Base-by-base conservation (phyloP, 352 stramenopile genomes). In the Phytophthora pini region DNA sequence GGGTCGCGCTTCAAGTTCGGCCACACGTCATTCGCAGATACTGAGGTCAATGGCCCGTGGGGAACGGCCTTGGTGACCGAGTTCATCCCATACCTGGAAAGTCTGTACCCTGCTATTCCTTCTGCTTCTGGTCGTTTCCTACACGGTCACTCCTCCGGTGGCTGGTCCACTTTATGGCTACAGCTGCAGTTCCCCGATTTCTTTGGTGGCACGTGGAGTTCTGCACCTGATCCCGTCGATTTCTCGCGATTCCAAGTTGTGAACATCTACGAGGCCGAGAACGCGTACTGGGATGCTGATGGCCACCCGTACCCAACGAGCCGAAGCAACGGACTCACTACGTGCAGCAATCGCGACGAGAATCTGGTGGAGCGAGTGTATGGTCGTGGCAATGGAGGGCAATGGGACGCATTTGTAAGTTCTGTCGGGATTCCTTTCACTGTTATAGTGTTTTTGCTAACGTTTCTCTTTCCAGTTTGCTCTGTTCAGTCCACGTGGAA, bases 331-430 rank as follows among this genome's bases (percentile, higher is more conserved):
- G 80, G 80, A 29, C 47, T 80, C 3, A 58, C 85, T 29, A 76
- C 60, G 2, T 89, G 76, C 61, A 89, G 76, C 24, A 88, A 86
- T 53, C 84, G 84, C 5, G 82, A 93, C 46, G 84, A 93, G 52
- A 92, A 92, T 56, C 61, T 88, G 39, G 58, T 92, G 44, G 84
- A 93, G 58, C 70, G 81, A 29, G 82, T 90, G 11, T 86, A 80
- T 41, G 71, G 70, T 5, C 82, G 76, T 24, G 80, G 80, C 52
- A 93, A 93, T 52, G 84, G 84, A 41, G 84, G 84, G 3, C 84
- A 93, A 53, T 93, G 82, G 82, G 84, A 91, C 53, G 80, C 80
- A 5, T 93, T 91, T 22, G 84, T 93, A 88, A 58, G 83, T 90
- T 12, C 29, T 36, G 7, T 3, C 29, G 27, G 31, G 4, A n/a